These are phyloP conservation scores for Stellera chamaejasme DNA, from an alignment of 345 rosid species.

Conservation along the genomic window DNA sequence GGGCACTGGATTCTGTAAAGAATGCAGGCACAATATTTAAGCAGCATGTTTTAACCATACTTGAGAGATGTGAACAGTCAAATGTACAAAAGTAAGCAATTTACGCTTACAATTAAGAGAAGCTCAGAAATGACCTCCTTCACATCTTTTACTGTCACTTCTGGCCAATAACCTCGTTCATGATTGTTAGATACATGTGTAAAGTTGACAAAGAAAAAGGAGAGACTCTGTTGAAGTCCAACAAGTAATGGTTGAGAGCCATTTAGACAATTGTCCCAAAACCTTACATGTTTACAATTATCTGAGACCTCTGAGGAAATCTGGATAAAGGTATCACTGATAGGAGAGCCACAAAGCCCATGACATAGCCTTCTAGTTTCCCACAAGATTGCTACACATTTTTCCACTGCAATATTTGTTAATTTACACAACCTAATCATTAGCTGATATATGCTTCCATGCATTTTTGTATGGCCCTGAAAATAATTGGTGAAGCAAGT, in stretches of 20 bases:
- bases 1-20: constrained; percentile 42
- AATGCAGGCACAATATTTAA: constrained; percentile 12
- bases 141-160: constrained; percentile 38
- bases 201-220: constrained; percentile 25
- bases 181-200: constrained; percentile 17
- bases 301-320: constrained; percentile 41
- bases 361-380: constrained; percentile 80
- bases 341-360: constrained; percentile 72
- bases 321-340: constrained; percentile 43
- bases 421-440: constrained; percentile 39
- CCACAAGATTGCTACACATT: constrained; percentile 57
- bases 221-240: constrained; percentile 59
- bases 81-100: background rate
- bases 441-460: constrained; percentile 39
- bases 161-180: constrained; percentile 23
- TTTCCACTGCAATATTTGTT: constrained; percentile 46
- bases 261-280: constrained; percentile 63
- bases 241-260: constrained; percentile 43
- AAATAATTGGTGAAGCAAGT: constrained; percentile 16
- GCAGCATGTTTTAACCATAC: background rate
- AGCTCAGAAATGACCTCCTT: constrained; percentile 53
- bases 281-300: constrained; percentile 34
- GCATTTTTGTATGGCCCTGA: constrained; percentile 58
- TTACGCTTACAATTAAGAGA: constrained; percentile 48
- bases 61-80: too few species aligned